phyloP scores from a whole-genome alignment of 1,284 basidiomycete genomes.

The Phylloboletellus chloephorus region DNA sequence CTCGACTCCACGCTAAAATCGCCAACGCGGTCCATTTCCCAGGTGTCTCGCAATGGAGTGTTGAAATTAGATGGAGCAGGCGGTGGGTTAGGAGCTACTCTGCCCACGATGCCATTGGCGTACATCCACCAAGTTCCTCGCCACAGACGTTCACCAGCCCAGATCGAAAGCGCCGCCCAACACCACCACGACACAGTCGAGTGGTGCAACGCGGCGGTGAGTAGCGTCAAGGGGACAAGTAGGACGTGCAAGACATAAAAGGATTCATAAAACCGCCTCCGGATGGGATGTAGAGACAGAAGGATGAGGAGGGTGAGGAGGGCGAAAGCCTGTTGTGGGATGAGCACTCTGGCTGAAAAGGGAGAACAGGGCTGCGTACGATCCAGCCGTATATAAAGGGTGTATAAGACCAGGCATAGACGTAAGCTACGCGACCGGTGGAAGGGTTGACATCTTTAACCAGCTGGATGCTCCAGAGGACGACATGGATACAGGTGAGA shows the following conservation, averaged over 20 bases:
- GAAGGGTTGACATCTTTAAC: conserved; percentile 44
- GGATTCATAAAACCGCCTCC: conserved; percentile 66
- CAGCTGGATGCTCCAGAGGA: conserved; percentile 75
- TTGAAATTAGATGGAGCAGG: conserved; percentile 2
- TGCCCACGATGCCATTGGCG: conserved; percentile 51
- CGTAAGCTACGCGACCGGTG: conserved; percentile 53
- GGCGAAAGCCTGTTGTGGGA: conserved; percentile 54
- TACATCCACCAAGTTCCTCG: conserved; percentile 58
- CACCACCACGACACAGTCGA: conserved; percentile 68
- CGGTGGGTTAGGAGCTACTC: neutral
- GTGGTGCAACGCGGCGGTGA: conserved; percentile 64
- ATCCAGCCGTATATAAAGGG: conserved; percentile 74
- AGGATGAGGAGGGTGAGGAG: conserved; percentile 64
- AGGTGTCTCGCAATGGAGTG: conserved; percentile 7
- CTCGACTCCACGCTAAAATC: conserved; percentile 6
- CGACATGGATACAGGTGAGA: conserved; percentile 63
- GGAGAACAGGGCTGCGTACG: conserved; percentile 40
- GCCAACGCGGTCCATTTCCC: conserved; percentile 24
- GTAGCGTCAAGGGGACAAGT: conserved; percentile 58
- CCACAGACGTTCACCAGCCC: conserved; percentile 62
- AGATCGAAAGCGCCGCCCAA: conserved; percentile 57
- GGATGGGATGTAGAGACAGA: conserved; percentile 58
- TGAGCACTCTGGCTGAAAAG: conserved; percentile 14
- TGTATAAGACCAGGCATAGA: conserved; percentile 59
- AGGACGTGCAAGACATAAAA: conserved; percentile 75